phyloP scores from a whole-genome alignment of 805 yeast genomes.

The Kockiozyma suomiensis region DNA sequence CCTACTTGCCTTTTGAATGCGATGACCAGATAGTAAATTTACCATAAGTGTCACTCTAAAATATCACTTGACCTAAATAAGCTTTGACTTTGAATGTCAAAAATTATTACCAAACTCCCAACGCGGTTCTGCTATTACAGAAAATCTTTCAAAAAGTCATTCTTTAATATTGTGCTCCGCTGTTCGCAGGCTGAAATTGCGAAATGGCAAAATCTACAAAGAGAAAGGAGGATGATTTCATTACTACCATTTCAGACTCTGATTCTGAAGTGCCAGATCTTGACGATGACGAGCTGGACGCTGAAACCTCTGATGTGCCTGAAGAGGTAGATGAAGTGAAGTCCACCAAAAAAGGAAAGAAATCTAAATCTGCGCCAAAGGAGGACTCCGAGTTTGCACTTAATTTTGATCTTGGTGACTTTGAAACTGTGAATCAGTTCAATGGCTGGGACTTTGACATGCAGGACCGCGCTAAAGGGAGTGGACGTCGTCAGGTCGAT shows the following conservation, averaged over 20 bases:
- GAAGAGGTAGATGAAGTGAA: conserved; percentile 14
- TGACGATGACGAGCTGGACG: conserved; percentile 24
- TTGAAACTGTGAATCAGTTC: conserved; percentile 48
- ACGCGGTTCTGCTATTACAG: background rate
- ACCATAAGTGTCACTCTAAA: background rate
- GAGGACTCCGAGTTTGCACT: conserved; percentile 56
- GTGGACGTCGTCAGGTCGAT: conserved; percentile 64
- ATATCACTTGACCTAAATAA: background rate
- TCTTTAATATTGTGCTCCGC: background rate
- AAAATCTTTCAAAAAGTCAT: background rate
- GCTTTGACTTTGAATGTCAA: conserved; percentile 4
- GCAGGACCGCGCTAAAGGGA: conserved; percentile 36
- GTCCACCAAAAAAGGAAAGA: background rate
- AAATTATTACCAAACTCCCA: conserved; percentile 3
- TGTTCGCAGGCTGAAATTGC: background rate
- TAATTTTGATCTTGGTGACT: conserved; percentile 66
- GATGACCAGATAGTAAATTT: too few species aligned
- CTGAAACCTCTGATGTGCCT: conserved; percentile 18
- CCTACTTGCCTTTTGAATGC: background rate
- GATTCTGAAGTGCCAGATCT: conserved; percentile 27
- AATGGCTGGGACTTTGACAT: conserved; percentile 86
- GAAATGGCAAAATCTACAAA: conserved; percentile 18
- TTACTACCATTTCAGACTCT: conserved; percentile 30
- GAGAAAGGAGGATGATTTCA: conserved; percentile 21
- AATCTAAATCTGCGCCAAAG: background rate